Conservation (phyloP, 495 filamentous ascomycete genomes). For the Xylaria castorea region DNA sequence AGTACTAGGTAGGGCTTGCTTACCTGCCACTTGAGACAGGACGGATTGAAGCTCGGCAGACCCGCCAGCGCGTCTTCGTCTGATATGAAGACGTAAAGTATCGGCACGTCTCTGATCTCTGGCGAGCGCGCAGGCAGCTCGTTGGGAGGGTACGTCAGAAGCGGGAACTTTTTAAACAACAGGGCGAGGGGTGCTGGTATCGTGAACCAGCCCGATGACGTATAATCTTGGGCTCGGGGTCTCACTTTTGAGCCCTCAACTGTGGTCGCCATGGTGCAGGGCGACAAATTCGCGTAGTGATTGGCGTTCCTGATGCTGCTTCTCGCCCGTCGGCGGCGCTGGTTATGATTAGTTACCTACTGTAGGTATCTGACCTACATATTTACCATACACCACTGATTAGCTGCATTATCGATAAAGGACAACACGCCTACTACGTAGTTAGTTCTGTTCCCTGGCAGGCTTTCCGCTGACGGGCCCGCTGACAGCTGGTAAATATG, state of each 20-base stretch:
- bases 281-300: neutral
- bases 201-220: conserved; percentile 52
- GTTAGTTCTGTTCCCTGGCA: neutral
- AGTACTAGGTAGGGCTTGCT: conserved; percentile 34
- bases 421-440: neutral
- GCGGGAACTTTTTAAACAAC: conserved; percentile 84
- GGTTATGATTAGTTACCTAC: neutral
- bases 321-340: neutral
- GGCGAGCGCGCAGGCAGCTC: conserved; percentile 73
- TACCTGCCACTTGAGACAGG: conserved; percentile 97
- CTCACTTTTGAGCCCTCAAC: conserved; percentile 21
- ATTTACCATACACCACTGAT: neutral
- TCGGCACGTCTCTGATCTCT: conserved; percentile 56
- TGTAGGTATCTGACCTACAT: neutral
- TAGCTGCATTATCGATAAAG: conserved; percentile 6
- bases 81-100: conserved; percentile 80
- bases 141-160: conserved; percentile 77
- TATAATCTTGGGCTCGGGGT: conserved; percentile 24
- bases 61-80: conserved; percentile 66
- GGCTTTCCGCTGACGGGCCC: neutral
- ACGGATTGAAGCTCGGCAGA: conserved; percentile 85
- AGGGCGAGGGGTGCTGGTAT: conserved; percentile 78
- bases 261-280: conserved; percentile 30
- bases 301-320: neutral
- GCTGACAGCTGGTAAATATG: neutral